Conservation (phyloP, 441 rosid species). For the Euphorbia celastroides region DNA sequence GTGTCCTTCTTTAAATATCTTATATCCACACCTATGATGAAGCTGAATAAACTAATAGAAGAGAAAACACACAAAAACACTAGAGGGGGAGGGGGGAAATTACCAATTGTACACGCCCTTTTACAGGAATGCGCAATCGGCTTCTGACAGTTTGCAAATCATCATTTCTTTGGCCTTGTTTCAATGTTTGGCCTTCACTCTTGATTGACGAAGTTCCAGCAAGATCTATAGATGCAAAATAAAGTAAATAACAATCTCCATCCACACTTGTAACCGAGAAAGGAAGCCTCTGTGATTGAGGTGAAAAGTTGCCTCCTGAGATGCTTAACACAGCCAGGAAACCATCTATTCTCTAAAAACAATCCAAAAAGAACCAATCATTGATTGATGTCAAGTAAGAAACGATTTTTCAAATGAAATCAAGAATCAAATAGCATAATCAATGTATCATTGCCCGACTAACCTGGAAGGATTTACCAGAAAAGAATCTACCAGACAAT, state of each 20-base stretch:
- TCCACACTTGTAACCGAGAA: constrained; percentile 88
- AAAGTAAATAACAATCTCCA: constrained; percentile 74
- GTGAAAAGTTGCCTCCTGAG: constrained; percentile 84
- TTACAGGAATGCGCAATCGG: constrained; percentile 73
- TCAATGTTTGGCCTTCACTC: constrained; percentile 48
- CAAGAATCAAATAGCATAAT: constrained; percentile 3
- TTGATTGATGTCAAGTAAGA: constrained; percentile 3
- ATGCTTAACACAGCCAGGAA: constrained; percentile 92
- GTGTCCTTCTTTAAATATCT: no score
- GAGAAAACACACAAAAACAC: constrained; percentile 7
- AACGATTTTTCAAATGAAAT: background rate
- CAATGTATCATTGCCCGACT: constrained; percentile 3
- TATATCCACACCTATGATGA: no score
- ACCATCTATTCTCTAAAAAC: constrained; percentile 72
- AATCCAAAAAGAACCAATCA: constrained; percentile 15
- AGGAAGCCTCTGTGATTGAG: constrained; percentile 86
- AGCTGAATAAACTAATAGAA: constrained; percentile 8
- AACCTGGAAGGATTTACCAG: constrained; percentile 66
- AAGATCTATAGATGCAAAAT: constrained; percentile 84
- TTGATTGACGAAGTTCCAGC: constrained; percentile 54
- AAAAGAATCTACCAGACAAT: constrained; percentile 73
- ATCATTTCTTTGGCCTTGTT: constrained; percentile 38
- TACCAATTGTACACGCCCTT: constrained; percentile 97
- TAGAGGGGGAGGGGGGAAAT: constrained; percentile 18
- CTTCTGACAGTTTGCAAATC: constrained; percentile 64